Conservation (phyloP, 176 grass and related monocot species). For the Dendrocalamus sinicus region DNA sequence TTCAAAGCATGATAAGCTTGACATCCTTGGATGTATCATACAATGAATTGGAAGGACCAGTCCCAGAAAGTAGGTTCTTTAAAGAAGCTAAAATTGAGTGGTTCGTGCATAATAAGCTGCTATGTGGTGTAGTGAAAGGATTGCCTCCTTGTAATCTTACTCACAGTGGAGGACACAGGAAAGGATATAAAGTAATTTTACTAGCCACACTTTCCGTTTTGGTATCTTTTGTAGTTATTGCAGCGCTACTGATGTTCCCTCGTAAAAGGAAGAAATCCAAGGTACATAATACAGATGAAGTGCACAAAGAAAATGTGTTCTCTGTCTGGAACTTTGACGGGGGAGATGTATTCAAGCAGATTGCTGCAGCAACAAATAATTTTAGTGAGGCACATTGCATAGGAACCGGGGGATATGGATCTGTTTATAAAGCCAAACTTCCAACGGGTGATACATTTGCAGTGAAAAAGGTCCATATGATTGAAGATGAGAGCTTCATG, state of each 20-base stretch:
- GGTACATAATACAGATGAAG: background rate
- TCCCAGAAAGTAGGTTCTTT: background rate
- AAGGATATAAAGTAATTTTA: background rate
- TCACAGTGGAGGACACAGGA: background rate
- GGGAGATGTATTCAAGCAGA: background rate
- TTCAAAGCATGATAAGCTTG: no score
- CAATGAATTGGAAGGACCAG: no score
- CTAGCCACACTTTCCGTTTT: background rate
- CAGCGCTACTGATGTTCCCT: background rate
- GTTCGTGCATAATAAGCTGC: background rate
- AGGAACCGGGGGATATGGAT: background rate
- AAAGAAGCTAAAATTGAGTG: background rate
- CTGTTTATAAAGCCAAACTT: background rate
- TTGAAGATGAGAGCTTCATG: background rate
- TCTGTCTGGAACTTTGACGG: background rate
- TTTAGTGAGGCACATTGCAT: background rate
- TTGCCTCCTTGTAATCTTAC: background rate
- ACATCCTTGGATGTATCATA: no score
- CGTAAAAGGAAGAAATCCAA: background rate
- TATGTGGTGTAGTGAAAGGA: conserved; percentile 5
- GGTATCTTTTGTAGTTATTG: background rate
- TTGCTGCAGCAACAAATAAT: background rate
- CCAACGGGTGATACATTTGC: background rate
- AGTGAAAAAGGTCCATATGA: background rate
- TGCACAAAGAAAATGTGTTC: background rate